Conservation (phyloP, 1,139 yeast genomes). For the Wickerhamomyces sp. region DNA sequence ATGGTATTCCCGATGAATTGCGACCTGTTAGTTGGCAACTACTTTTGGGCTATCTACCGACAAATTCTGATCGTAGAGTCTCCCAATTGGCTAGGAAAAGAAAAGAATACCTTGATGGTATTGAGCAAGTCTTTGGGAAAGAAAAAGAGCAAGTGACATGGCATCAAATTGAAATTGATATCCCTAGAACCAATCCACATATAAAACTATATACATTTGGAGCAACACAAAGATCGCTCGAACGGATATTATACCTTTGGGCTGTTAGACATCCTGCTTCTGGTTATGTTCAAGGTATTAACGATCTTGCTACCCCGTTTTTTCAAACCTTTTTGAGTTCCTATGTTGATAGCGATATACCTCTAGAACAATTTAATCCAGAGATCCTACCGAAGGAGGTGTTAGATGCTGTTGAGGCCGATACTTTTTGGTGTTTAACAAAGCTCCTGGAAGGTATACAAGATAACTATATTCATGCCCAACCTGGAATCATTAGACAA, state of each 20-base stretch:
- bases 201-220: constrained; percentile 65
- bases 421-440: constrained; percentile 94
- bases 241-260: constrained; percentile 86
- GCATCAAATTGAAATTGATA: constrained; percentile 95
- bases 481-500: constrained; percentile 93
- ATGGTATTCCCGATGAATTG: constrained; percentile 81
- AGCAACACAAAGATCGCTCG: constrained; percentile 72
- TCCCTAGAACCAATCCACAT: constrained; percentile 90
- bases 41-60: constrained; percentile 83
- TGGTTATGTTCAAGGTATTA: constrained; percentile 99
- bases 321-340: constrained; percentile 79
- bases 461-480: constrained; percentile 95
- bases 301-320: constrained; percentile 92
- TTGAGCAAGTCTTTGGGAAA: constrained; percentile 51
- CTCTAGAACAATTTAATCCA: constrained; percentile 60
- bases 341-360: constrained; percentile 44
- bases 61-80: constrained; percentile 72
- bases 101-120: constrained; percentile 78
- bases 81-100: constrained; percentile 73
- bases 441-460: constrained; percentile 89
- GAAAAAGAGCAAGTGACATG: constrained; percentile 73
- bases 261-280: constrained; percentile 97
- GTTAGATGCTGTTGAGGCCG: constrained; percentile 74
- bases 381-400: constrained; percentile 50
- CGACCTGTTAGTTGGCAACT: constrained; percentile 90